Evolutionary conservation across 2,329 filamentous ascomycete species (phyloP).

Genomic region (Xylariaceae sp.): DNA sequence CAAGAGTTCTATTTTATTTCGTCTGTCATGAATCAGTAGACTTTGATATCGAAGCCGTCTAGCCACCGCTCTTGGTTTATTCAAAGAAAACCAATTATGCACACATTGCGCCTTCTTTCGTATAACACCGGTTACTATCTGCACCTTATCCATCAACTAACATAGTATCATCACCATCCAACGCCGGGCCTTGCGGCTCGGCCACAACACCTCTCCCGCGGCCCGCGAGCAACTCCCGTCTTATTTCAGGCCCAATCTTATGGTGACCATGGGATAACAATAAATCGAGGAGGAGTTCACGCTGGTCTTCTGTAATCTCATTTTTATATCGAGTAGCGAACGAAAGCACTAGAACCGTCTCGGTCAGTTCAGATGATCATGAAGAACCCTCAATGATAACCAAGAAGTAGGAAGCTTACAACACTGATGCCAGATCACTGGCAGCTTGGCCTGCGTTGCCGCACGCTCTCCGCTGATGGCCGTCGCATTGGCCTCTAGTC

Average conservation of each 20-base stretch:
- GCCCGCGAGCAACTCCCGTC: slow-evolving; percentile 86
- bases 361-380: not conserved
- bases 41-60: slow-evolving; percentile 17
- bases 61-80: not conserved
- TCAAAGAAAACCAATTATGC: not conserved
- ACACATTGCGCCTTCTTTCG: no score
- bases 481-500: slow-evolving; percentile 62
- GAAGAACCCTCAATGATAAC: not conserved
- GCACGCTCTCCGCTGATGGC: slow-evolving; percentile 51
- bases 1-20: slow-evolving; percentile 5
- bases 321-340: slow-evolving; percentile 96
- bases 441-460: slow-evolving; percentile 69
- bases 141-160: slow-evolving; percentile 58
- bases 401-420: slow-evolving; percentile 31
- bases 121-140: not conserved
- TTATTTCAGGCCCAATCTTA: slow-evolving; percentile 86
- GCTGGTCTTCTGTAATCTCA: slow-evolving; percentile 93
- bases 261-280: slow-evolving; percentile 84
- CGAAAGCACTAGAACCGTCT: slow-evolving; percentile 62
- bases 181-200: slow-evolving; percentile 59
- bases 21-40: slow-evolving; percentile 18
- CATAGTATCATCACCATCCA: slow-evolving; percentile 92
- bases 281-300: slow-evolving; percentile 88
- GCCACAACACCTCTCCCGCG: slow-evolving; percentile 79
- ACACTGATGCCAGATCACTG: slow-evolving; percentile 96